phyloP scores from a whole-genome alignment of 768 basidiomycete genomes.

The Mycena epipterygia region DNA sequence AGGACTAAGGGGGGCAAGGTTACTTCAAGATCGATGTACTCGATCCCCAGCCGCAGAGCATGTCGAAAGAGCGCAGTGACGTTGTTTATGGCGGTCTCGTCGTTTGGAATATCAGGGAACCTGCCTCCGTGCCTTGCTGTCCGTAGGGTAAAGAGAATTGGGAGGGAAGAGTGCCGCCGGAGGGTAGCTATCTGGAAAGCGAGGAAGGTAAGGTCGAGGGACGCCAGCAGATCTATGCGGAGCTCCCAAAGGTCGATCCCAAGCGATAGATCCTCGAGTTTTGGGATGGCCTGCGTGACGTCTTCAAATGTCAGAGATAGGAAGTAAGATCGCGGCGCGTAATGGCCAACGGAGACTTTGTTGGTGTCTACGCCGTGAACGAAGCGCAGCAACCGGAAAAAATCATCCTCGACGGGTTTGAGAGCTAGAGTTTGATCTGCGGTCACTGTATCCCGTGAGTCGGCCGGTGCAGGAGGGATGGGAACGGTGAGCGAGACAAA shows the following conservation, averaged over 20 bases:
- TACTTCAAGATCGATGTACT: constrained; percentile 84
- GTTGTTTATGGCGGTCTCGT: constrained; percentile 69
- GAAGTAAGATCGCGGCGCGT: constrained; percentile 73
- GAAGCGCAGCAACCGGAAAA: constrained; percentile 78
- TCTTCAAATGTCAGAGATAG: constrained; percentile 83
- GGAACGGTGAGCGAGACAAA: constrained; percentile 71
- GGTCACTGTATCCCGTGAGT: constrained; percentile 32
- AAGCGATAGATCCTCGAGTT: constrained; percentile 68
- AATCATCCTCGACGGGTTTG: constrained; percentile 61
- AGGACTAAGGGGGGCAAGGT: constrained; percentile 67
- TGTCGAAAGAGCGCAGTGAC: constrained; percentile 57
- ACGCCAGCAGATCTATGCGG: constrained; percentile 78
- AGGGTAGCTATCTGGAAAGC: constrained; percentile 75
- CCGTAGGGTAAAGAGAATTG: constrained; percentile 84
- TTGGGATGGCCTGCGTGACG: constrained; percentile 64
- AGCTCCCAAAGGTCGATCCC: constrained; percentile 85
- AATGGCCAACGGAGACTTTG: constrained; percentile 50
- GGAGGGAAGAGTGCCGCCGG: constrained; percentile 71
- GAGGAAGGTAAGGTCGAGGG: constrained; percentile 61
- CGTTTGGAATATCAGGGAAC: constrained; percentile 70
- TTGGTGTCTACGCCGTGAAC: constrained; percentile 73
- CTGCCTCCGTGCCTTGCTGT: constrained; percentile 79
- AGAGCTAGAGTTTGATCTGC: constrained; percentile 38
- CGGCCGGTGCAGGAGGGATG: constrained; percentile 36
- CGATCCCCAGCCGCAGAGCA: constrained; percentile 77